Evolutionary conservation across 768 basidiomycete species (phyloP).

Genomic region (Tulasnella sp.): DNA sequence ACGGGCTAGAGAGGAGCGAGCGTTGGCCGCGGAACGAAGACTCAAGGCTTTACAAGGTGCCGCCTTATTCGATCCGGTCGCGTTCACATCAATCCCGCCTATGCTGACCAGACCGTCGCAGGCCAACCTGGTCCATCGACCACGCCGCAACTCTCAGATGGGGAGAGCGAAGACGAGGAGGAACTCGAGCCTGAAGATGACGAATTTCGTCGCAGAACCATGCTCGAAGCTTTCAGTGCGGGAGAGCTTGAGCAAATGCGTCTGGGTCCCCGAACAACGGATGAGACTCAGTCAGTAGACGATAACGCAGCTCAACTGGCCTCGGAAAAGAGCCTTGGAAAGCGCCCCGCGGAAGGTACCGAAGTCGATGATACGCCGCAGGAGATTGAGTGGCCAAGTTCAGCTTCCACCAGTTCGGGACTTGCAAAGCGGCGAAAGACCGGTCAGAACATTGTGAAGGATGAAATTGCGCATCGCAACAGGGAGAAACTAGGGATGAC

Average conservation of each 20-base stretch:
- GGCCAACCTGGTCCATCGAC: not conserved
- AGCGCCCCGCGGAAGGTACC: not conserved
- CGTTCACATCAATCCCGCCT: not conserved
- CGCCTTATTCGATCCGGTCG: slow-evolving; percentile 33
- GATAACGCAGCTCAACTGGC: not conserved
- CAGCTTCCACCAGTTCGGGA: not conserved
- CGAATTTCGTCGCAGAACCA: slow-evolving; percentile 22
- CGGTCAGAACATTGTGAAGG: slow-evolving; percentile 39
- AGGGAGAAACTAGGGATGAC: slow-evolving; percentile 15
- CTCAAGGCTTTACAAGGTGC: slow-evolving; percentile 47
- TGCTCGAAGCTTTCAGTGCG: slow-evolving; percentile 35
- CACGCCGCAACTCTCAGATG: slow-evolving; percentile 24
- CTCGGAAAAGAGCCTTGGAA: not conserved
- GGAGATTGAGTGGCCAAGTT: not conserved
- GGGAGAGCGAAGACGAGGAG: slow-evolving; percentile 34
- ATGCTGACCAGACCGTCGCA: not conserved
- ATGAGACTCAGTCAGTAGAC: not conserved
- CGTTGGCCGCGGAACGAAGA: slow-evolving; percentile 66
- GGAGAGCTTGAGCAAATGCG: slow-evolving; percentile 32
- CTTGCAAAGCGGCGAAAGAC: slow-evolving; percentile 37
- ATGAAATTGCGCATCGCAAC: slow-evolving; percentile 41
- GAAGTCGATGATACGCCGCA: not conserved
- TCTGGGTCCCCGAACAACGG: not conserved
- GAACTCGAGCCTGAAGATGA: slow-evolving; percentile 32
- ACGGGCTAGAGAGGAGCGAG: slow-evolving; percentile 73